These are phyloP conservation scores for Dioscorea dumetorum DNA, from an alignment of 106 monocot species.

Conservation along the genomic window DNA sequence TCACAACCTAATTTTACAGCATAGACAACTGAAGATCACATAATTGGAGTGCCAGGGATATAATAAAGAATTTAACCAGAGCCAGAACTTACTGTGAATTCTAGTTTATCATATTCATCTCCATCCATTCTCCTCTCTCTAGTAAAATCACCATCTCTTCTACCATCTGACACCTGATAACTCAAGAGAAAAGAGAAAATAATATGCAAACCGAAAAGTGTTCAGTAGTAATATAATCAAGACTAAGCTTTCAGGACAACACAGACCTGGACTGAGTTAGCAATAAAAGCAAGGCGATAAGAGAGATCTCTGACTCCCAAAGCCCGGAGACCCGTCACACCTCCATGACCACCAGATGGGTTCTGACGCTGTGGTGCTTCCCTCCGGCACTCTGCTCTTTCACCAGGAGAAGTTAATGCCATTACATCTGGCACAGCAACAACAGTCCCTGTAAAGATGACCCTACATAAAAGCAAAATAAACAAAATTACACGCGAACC, in stretches of 20 bases:
- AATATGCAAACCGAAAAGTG: background rate
- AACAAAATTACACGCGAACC: background rate
- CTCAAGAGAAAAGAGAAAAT: slow-evolving; percentile 6
- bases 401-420: slow-evolving; percentile 93
- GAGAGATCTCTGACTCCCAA: slow-evolving; percentile 93
- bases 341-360: slow-evolving; percentile 63
- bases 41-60: too few species aligned
- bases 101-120: slow-evolving; percentile 65
- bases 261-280: slow-evolving; percentile 89
- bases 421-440: slow-evolving; percentile 92
- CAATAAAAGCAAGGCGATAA: slow-evolving; percentile 92
- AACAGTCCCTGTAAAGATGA: slow-evolving; percentile 84
- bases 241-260: background rate
- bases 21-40: too few species aligned
- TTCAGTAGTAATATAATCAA: background rate
- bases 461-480: slow-evolving; percentile 29
- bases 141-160: slow-evolving; percentile 45
- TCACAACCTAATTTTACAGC: too few species aligned
- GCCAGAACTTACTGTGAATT: slow-evolving; percentile 66
- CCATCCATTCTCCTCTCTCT: slow-evolving; percentile 66
- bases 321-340: slow-evolving; percentile 71
- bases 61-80: too few species aligned
- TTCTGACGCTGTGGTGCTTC: slow-evolving; percentile 75
- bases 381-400: slow-evolving; percentile 80
- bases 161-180: slow-evolving; percentile 69